Percentiles rank a stretch among this genome's conserved stretches.
Conservation (phyloP, 805 yeast species). For the Pichia deserticola region DNA sequence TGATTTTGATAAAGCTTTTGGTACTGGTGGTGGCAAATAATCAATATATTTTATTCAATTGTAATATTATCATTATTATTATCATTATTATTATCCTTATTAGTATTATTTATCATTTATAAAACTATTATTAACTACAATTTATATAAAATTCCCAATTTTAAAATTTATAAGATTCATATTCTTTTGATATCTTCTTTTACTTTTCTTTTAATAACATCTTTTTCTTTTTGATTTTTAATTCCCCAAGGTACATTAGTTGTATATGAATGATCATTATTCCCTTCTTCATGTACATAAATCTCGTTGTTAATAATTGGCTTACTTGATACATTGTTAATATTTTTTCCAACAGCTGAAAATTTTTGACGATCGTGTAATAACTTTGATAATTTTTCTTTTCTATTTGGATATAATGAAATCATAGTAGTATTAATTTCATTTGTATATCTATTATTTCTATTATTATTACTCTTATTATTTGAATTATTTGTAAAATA, state of each 20-base stretch:
- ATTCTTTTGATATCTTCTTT: too few species aligned
- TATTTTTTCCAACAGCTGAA: conserved; percentile 1
- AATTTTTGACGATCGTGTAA: conserved; percentile 4
- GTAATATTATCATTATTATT: too few species aligned
- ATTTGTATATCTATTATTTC: conserved; percentile 16
- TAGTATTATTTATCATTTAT: neutral
- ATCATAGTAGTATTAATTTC: conserved; percentile 18
- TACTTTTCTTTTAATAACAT: neutral
- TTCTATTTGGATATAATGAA: conserved; percentile 18
- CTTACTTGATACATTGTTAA: neutral
- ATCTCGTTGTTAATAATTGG: neutral
- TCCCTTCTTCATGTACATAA: neutral
- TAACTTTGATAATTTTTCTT: conserved; percentile 16
- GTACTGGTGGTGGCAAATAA: conserved; percentile 14
- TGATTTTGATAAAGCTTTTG: conserved; percentile 39
- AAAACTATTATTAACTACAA: neutral
- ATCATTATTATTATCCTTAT: too few species aligned
- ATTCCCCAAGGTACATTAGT: neutral
- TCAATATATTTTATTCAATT: too few species aligned
- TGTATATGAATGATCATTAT: neutral
- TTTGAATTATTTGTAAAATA: too few species aligned
- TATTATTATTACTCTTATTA: neutral
- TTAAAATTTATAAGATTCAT: too few species aligned
- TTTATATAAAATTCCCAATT: too few species aligned
- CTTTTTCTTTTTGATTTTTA: neutral